Base-by-base conservation (phyloP, 345 rosid genomes). In the Melaleuca alternifolia region DNA sequence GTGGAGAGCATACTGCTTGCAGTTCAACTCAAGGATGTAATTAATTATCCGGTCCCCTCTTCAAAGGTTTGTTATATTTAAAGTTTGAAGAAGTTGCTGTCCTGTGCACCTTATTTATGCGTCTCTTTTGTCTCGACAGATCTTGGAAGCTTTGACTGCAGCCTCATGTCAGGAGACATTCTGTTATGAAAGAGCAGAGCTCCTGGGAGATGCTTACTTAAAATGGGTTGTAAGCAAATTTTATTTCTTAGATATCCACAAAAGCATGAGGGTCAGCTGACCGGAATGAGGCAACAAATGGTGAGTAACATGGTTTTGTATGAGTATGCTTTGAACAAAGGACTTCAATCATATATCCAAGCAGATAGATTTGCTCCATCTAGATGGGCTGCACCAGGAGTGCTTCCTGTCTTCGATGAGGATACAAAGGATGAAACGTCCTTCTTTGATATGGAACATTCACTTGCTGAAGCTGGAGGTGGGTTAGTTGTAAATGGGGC, bases 301-400 rank as follows among this genome's bases (percentile, higher is more conserved):
- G 99, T 97, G 85, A 95, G 99, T 84, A 97, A 97, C 93, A 91
- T 96, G 96, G 98, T 96, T 65, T 92, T 97, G 86, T 97, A 97
- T 84, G 98, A 93, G 88, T 92, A 90, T 87, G 98, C 99, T 16
- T 88, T 97, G 84, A 92, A 85, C 30, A 95, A 95, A 89, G 98
- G 96, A 81, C 97, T 97, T 85, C 99, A 96, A 85, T 97, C 99
- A 18, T 97, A 94, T 85, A 97, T 97, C 87, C 99, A 96, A 88
- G 99, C 98, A n/a, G 99, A 97, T 90, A 95, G 99, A 51, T 97
- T 97, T 92, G 97, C 99, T 77, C 99, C 99, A 20, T 96, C 96
- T 87, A 92, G 99, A 88, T 96, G 99, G 99, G 98, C 99, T 83
- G 99, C 99, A 88, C 99, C 99, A 54, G 99, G 99, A 26, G 99